Conservation (phyloP, 1,284 basidiomycete genomes). For the Peniophora sp. region DNA sequence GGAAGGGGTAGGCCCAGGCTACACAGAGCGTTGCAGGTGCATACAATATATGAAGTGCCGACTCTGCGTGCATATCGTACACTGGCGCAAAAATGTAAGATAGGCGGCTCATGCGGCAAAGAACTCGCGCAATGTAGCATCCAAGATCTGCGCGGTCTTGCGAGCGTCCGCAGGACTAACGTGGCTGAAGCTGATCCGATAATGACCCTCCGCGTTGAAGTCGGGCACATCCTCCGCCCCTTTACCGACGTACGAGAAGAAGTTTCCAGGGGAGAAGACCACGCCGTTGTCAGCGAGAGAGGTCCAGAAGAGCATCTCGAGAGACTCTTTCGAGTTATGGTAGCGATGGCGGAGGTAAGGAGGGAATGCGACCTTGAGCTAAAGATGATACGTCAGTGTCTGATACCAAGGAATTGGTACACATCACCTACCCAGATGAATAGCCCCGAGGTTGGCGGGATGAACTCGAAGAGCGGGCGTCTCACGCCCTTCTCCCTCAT, state of each 20-base stretch:
- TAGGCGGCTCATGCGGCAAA: slow-evolving; percentile 10
- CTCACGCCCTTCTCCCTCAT: slow-evolving; percentile 33
- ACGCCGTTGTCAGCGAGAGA: slow-evolving; percentile 53
- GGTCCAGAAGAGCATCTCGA: slow-evolving; percentile 50
- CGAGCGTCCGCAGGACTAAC: slow-evolving; percentile 18
- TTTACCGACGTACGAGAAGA: slow-evolving; percentile 41
- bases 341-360: no score
- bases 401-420: slow-evolving; percentile 47
- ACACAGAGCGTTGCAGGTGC: no score
- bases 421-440: slow-evolving; percentile 65
- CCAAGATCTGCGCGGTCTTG: slow-evolving; percentile 22
- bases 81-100: no score
- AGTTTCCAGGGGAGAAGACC: slow-evolving; percentile 50
- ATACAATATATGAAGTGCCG: no score
- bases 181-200: slow-evolving; percentile 53
- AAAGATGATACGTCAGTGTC: slow-evolving; percentile 13
- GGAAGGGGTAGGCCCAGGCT: no score
- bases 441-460: slow-evolving; percentile 67
- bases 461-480: slow-evolving; percentile 52
- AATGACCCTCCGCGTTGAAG: slow-evolving; percentile 41
- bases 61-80: no score
- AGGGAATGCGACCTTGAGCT: no score
- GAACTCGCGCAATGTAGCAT: slow-evolving; percentile 21
- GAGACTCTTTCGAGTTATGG: slow-evolving; percentile 28
- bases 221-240: slow-evolving; percentile 13